Percentiles rank a stretch among this genome's conserved stretches.
phyloP scores from a whole-genome alignment of 176 grass and related monocot genomes.

The Urochloa ruziziensis region DNA sequence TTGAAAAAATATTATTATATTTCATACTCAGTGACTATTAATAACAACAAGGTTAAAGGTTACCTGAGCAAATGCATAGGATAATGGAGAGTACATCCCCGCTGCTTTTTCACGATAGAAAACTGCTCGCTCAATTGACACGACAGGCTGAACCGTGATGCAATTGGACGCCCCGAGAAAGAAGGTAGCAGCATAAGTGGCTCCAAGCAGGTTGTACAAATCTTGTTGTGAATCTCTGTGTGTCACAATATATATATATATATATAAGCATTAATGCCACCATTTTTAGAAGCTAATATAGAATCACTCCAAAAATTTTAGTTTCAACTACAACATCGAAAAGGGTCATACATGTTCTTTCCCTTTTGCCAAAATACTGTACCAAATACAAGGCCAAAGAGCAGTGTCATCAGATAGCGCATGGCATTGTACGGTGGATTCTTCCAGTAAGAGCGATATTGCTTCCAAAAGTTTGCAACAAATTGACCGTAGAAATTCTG shows the following conservation, averaged over 20 bases:
- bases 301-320: conserved; percentile 3
- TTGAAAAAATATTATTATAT: too few species aligned
- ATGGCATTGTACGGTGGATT: conserved; percentile 84
- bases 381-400: conserved; percentile 80
- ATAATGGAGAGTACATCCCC: conserved; percentile 89
- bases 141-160: conserved; percentile 70
- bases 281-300: neutral
- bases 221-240: conserved; percentile 66
- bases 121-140: conserved; percentile 72
- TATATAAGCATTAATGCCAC: conserved; percentile 24
- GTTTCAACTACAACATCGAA: conserved; percentile 14
- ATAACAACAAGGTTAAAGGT: neutral
- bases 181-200: conserved; percentile 73
- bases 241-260: conserved; percentile 1
- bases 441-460: conserved; percentile 86
- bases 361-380: conserved; percentile 84
- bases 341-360: conserved; percentile 55
- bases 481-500: conserved; percentile 68
- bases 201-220: conserved; percentile 69
- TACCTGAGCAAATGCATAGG: conserved; percentile 92
- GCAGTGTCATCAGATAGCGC: conserved; percentile 69
- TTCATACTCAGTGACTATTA: neutral
- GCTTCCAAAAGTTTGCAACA: conserved; percentile 78
- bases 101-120: conserved; percentile 93
- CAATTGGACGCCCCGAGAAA: conserved; percentile 76